These are phyloP conservation scores for Lepidium aucheri DNA, from an alignment of 345 rosid genomes.

Conservation along the genomic window DNA sequence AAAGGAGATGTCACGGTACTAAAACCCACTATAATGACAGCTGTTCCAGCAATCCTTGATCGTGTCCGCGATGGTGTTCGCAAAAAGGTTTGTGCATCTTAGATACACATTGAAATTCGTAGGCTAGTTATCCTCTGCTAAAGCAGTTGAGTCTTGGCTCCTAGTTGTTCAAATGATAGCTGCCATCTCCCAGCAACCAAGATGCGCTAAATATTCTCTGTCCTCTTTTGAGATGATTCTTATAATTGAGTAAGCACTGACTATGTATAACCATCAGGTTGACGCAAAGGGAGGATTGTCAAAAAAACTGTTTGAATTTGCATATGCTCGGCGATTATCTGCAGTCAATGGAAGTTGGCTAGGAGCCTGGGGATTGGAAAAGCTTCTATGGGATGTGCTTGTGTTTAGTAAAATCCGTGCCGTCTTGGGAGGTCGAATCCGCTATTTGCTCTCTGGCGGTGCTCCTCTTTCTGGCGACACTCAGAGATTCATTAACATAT, in stretches of 20 bases:
- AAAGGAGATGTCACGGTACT: constrained; percentile 81
- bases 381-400: constrained; percentile 71
- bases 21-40: constrained; percentile 86
- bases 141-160: background rate
- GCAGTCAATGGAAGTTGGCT: constrained; percentile 95
- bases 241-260: background rate
- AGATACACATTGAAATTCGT: background rate
- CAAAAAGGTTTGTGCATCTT: constrained; percentile 57
- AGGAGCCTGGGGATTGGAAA: constrained; percentile 94
- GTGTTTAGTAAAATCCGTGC: constrained; percentile 85
- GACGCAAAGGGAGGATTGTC: constrained; percentile 77
- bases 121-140: background rate
- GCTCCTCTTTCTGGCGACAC: constrained; percentile 96
- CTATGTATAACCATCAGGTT: constrained; percentile 44
- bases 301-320: constrained; percentile 76
- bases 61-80: constrained; percentile 96
- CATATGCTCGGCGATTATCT: constrained; percentile 82
- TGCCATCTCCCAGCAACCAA: background rate
- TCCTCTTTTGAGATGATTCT: background rate
- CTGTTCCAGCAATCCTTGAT: constrained; percentile 99
- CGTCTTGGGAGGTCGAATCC: constrained; percentile 78
- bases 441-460: constrained; percentile 96
- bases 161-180: background rate
- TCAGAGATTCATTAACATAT: constrained; percentile 98
- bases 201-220: background rate